Evolutionary conservation across 1,139 yeast genomes (phyloP).

Genomic region (Protomyces inouyei): DNA sequence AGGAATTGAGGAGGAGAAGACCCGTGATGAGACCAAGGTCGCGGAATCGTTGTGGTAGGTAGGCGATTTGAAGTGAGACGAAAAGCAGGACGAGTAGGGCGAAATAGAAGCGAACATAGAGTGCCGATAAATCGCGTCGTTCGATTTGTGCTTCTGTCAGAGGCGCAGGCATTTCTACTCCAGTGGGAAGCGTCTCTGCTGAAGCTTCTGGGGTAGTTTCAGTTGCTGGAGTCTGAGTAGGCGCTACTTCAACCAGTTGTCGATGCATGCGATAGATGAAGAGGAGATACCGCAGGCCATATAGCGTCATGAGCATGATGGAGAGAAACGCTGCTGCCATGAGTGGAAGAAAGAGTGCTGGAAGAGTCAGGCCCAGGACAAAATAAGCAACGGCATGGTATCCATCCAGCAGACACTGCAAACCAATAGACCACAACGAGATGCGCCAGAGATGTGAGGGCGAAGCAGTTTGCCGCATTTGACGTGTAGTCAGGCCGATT

Average conservation of each 20-base stretch:
- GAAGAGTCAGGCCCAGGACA: slow-evolving; percentile 53
- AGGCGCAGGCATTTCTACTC: slow-evolving; percentile 34
- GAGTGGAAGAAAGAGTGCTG: slow-evolving; percentile 58
- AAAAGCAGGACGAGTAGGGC: slow-evolving; percentile 57
- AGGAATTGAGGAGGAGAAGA: slow-evolving; percentile 56
- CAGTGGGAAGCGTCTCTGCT: slow-evolving; percentile 14
- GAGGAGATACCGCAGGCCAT: slow-evolving; percentile 72
- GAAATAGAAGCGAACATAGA: slow-evolving; percentile 61
- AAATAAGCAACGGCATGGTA: slow-evolving; percentile 59
- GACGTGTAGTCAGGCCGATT: slow-evolving; percentile 52
- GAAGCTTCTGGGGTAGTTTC: not conserved
- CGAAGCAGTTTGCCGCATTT: slow-evolving; percentile 65
- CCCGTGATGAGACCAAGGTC: slow-evolving; percentile 54
- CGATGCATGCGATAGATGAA: slow-evolving; percentile 66
- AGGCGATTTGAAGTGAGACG: slow-evolving; percentile 52
- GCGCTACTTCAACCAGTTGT: slow-evolving; percentile 47
- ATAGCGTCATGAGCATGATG: slow-evolving; percentile 64
- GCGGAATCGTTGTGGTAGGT: slow-evolving; percentile 62
- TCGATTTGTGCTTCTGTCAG: slow-evolving; percentile 36
- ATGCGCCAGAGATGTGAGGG: slow-evolving; percentile 74
- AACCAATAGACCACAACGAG: slow-evolving; percentile 56
- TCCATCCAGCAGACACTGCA: slow-evolving; percentile 62
- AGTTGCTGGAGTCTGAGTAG: not conserved
- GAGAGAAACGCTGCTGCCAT: slow-evolving; percentile 67
- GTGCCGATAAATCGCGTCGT: slow-evolving; percentile 48